Conservation (phyloP, 768 basidiomycete species). For the Hygrophoropsis aurantiaca region DNA sequence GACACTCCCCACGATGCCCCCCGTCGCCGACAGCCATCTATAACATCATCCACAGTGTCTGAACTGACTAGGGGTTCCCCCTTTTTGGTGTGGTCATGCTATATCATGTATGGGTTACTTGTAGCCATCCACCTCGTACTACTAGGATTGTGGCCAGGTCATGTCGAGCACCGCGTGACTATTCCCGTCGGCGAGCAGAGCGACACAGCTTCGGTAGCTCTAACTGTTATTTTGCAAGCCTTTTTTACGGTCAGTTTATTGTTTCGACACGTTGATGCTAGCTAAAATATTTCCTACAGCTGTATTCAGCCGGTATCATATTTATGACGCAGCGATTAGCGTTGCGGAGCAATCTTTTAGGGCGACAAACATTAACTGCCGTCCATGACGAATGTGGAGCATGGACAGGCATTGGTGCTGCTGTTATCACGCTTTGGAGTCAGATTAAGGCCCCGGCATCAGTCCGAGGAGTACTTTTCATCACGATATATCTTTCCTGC, state of each 20-base stretch:
- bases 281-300: background rate
- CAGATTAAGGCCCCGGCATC: conserved; percentile 7
- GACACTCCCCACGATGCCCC: too few species aligned
- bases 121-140: conserved; percentile 5
- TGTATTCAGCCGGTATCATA: conserved; percentile 4
- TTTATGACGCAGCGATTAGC: conserved; percentile 11
- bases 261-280: background rate
- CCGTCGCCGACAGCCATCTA: too few species aligned
- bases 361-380: conserved; percentile 10
- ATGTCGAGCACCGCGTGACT: background rate
- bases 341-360: conserved; percentile 3
- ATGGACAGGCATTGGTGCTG: conserved; percentile 12
- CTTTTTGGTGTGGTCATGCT: background rate
- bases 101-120: background rate
- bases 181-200: background rate
- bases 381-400: conserved; percentile 9
- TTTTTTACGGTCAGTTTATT: conserved; percentile 1
- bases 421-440: conserved; percentile 6
- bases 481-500: conserved; percentile 7
- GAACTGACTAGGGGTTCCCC: too few species aligned
- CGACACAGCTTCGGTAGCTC: background rate
- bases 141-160: background rate
- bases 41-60: too few species aligned
- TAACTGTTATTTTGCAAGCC: background rate
- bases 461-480: conserved; percentile 1